Percentiles rank a stretch among this genome's conserved stretches.
Evolutionary conservation across 176 grass and related monocot species (phyloP).

Genomic region (Echinochloa phyllopogon): DNA sequence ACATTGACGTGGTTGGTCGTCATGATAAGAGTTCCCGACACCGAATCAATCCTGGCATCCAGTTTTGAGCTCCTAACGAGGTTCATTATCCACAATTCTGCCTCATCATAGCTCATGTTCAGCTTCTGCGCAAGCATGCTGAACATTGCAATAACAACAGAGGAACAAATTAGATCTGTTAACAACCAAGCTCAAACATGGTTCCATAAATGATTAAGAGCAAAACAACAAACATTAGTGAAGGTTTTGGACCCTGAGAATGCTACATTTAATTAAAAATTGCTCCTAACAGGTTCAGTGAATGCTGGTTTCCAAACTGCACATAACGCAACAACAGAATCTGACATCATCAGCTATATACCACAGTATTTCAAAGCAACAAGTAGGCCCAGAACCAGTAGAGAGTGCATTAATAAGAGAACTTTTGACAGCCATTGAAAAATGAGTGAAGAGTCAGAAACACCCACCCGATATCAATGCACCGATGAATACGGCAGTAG

Average conservation of each 20-base stretch:
- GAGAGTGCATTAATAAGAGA: background rate
- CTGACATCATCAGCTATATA: background rate
- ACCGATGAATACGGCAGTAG: constrained; percentile 88
- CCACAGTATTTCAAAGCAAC: background rate
- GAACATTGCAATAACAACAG: constrained; percentile 39
- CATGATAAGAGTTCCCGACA: constrained; percentile 86
- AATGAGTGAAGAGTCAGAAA: background rate
- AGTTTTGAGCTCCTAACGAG: constrained; percentile 86
- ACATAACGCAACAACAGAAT: background rate
- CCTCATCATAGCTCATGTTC: constrained; percentile 88
- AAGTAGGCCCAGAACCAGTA: background rate
- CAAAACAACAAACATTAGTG: background rate
- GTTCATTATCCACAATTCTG: constrained; percentile 84
- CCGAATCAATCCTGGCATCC: constrained; percentile 90
- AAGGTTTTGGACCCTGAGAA: background rate
- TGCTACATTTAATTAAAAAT: background rate
- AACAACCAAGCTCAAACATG: background rate
- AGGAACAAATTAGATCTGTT: background rate
- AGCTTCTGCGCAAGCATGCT: constrained; percentile 83
- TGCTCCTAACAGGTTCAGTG: background rate
- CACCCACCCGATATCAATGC: constrained; percentile 79
- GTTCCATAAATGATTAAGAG: background rate
- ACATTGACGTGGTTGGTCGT: constrained; percentile 69
- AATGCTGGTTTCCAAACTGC: background rate
- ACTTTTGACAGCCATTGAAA: background rate